phyloP scores from a whole-genome alignment of 2,329 filamentous ascomycete genomes.

The Aspergillus flavus region DNA sequence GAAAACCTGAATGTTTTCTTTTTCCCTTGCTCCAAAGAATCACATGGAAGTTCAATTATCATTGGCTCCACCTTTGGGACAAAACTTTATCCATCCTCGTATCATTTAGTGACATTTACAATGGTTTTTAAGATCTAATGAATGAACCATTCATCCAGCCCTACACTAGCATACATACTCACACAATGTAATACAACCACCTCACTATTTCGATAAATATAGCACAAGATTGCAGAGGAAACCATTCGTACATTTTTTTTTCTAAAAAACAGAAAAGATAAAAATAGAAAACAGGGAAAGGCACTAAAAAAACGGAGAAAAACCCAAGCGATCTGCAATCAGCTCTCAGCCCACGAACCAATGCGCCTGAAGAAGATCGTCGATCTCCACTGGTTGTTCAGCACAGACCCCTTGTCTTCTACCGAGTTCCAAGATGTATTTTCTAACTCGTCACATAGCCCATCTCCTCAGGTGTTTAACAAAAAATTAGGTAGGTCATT shows the following conservation, averaged over 20 bases:
- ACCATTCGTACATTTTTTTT: background rate
- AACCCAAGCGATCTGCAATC: background rate
- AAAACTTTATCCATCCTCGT: background rate
- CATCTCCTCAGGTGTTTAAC: background rate
- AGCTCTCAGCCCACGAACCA: background rate
- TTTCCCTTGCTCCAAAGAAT: background rate
- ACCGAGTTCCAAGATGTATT: background rate
- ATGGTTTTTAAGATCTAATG: background rate
- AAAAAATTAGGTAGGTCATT: too few relatives aligned
- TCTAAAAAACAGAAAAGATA: background rate
- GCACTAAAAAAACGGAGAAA: background rate
- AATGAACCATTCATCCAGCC: background rate
- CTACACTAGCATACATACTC: background rate
- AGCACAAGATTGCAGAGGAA: background rate
- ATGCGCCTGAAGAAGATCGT: background rate
- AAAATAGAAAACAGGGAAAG: background rate
- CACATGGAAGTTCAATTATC: background rate
- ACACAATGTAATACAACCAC: background rate
- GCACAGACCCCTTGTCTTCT: background rate
- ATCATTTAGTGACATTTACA: too few relatives aligned
- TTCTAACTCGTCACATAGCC: too few relatives aligned
- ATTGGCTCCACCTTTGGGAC: background rate
- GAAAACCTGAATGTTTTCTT: background rate
- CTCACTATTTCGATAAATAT: background rate
- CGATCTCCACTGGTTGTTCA: background rate